A percentile compares a stretch with the other conserved stretches of the same genome.
Evolutionary conservation across 169 alveolate species (phyloP).

Genomic region (Cryptosporidium meleagridis): DNA sequence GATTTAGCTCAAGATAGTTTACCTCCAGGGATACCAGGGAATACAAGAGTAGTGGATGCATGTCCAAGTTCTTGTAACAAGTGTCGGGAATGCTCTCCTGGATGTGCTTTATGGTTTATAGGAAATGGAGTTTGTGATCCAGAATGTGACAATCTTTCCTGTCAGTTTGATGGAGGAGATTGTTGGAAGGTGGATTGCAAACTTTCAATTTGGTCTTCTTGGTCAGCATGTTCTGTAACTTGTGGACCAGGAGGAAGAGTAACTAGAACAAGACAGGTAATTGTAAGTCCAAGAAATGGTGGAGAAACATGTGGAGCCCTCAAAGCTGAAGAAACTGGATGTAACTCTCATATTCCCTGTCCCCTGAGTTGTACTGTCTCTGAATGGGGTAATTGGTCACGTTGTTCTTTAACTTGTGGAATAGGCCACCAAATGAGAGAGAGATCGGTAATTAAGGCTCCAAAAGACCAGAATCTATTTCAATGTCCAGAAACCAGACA

Average conservation of each 20-base stretch:
- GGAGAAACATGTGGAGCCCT: slow-evolving; percentile 76
- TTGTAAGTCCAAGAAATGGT: slow-evolving; percentile 76
- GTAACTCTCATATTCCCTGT: slow-evolving; percentile 78
- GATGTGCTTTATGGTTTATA: slow-evolving; percentile 82
- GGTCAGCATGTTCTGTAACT: slow-evolving; percentile 71
- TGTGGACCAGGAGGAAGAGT: slow-evolving; percentile 75
- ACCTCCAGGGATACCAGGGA: slow-evolving; percentile 77
- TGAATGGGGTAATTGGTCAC: slow-evolving; percentile 79
- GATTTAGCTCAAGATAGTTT: slow-evolving; percentile 78
- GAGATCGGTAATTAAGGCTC: slow-evolving; percentile 77
- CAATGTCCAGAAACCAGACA: slow-evolving; percentile 71
- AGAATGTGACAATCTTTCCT: slow-evolving; percentile 77
- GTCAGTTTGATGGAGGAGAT: slow-evolving; percentile 83
- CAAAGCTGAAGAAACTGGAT: slow-evolving; percentile 63
- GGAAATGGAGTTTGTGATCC: slow-evolving; percentile 81
- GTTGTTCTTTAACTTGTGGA: slow-evolving; percentile 80
- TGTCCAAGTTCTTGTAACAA: slow-evolving; percentile 80
- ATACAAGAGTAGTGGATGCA: slow-evolving; percentile 81
- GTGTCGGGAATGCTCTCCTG: slow-evolving; percentile 81
- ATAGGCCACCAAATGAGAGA: slow-evolving; percentile 78
- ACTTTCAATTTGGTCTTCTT: slow-evolving; percentile 73
- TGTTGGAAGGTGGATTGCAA: slow-evolving; percentile 81
- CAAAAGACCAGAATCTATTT: slow-evolving; percentile 56
- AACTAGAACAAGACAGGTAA: slow-evolving; percentile 75
- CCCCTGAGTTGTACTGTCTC: slow-evolving; percentile 78